These are phyloP conservation scores for Cucurbita maxima DNA, from an alignment of 306 rosid genomes.

Conservation along the genomic window DNA sequence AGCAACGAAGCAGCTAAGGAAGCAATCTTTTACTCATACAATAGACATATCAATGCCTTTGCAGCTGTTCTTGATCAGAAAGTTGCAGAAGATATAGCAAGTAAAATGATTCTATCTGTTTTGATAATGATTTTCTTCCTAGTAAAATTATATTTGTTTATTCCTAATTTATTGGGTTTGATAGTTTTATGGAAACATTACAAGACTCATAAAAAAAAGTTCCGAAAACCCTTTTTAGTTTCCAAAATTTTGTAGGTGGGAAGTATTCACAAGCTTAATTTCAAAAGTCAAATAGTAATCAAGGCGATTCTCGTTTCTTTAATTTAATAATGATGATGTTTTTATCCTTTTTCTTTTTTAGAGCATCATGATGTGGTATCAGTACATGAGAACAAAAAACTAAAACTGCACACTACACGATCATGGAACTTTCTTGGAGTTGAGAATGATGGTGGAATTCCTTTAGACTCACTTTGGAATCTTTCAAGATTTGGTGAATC, in stretches of 20 bases:
- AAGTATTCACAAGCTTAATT: too few species aligned
- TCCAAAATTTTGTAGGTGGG: too few species aligned
- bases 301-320: too few species aligned
- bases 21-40: slow-evolving; percentile 53
- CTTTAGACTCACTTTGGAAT: slow-evolving; percentile 25
- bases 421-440: slow-evolving; percentile 58
- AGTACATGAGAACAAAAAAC: slow-evolving; percentile 24
- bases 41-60: slow-evolving; percentile 45
- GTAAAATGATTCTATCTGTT: slow-evolving; percentile 8
- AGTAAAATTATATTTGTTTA: too few species aligned
- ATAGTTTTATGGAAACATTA: too few species aligned
- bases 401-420: slow-evolving; percentile 41
- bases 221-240: too few species aligned
- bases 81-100: slow-evolving; percentile 26
- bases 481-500: slow-evolving; percentile 35
- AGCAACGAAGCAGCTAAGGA: slow-evolving; percentile 35
- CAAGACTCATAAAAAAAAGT: too few species aligned
- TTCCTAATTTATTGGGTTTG: too few species aligned
- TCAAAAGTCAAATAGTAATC: too few species aligned
- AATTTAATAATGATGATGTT: too few species aligned
- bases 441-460: slow-evolving; percentile 13
- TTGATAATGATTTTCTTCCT: too few species aligned
- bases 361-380: slow-evolving; percentile 44
- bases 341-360: neutral
- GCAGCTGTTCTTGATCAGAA: slow-evolving; percentile 61